phyloP scores from a whole-genome alignment of 306 rosid genomes.

The Pachyrhizus erosus region DNA sequence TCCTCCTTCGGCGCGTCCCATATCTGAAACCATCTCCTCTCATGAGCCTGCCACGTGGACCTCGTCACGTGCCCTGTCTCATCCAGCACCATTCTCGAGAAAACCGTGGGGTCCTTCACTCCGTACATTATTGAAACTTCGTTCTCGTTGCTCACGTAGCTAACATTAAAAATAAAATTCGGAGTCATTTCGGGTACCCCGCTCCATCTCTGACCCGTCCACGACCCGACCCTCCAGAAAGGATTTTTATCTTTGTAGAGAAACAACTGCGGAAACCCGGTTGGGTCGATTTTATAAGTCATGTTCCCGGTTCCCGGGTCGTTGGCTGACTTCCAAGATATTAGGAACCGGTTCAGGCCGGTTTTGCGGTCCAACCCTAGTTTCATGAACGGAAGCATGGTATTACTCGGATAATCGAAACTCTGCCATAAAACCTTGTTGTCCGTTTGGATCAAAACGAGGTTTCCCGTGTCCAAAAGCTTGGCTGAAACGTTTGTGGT shows the following conservation, averaged over 20 bases:
- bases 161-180: slow-evolving; percentile 39
- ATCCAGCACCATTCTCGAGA: slow-evolving; percentile 49
- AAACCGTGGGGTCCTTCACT: slow-evolving; percentile 32
- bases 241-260: background rate
- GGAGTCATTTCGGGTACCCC: slow-evolving; percentile 59
- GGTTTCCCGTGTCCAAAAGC: slow-evolving; percentile 54
- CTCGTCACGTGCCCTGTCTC: slow-evolving; percentile 51
- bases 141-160: background rate
- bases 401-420: slow-evolving; percentile 56
- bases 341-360: slow-evolving; percentile 44
- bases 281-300: slow-evolving; percentile 44
- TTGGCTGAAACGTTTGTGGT: slow-evolving; percentile 35
- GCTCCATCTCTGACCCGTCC: slow-evolving; percentile 56
- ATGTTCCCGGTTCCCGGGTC: slow-evolving; percentile 51
- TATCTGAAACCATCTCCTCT: slow-evolving; percentile 51
- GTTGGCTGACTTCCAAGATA: slow-evolving; percentile 49
- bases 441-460: slow-evolving; percentile 32
- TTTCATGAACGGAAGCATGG: slow-evolving; percentile 52
- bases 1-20: slow-evolving; percentile 55
- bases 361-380: slow-evolving; percentile 49
- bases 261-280: slow-evolving; percentile 45
- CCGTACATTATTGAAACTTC: slow-evolving; percentile 45
- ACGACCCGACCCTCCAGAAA: slow-evolving; percentile 46
- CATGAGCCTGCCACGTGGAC: slow-evolving; percentile 52
- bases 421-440: slow-evolving; percentile 54